Base-by-base conservation (phyloP, 441 rosid genomes). In the Arabidopsis hybrid region DNA sequence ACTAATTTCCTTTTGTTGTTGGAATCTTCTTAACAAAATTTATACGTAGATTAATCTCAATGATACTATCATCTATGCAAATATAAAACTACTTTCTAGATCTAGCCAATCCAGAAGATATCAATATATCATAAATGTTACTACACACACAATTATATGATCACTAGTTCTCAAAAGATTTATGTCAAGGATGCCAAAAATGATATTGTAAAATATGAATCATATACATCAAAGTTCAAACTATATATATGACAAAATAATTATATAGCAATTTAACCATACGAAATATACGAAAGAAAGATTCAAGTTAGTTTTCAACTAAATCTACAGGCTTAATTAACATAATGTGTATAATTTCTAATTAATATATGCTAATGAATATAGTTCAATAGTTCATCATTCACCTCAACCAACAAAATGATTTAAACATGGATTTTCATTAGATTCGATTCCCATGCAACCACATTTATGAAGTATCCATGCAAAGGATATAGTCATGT, bases 41-140 rank as follows among this genome's bases (percentile, higher is more conserved):
- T 32, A n/a, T 8, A 34, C 4, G 7, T 56, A 56, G 10, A n/a
- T n/a, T 3, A 32, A 32, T 56, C 21, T 4, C 21, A 43, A n/a
- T 56, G 60, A 56, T 56, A 8, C 60, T 3, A 32, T 32, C 60
- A 32, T 56, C 60, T 56, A 56, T 32, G 9, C 39, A 32, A 32
- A 32, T 31, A n/a, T 13, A 13, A 31, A 31, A 1, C 16, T 31
- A 31, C 10, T 32, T 55, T 32, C 9, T n/a, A 56, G 21, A 26
- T 26, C 29, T 14, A 4, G 29, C 29, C 29, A 31, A 31, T 55
- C 32, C 11, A 7, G 4, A 55, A 31, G 0, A n/a, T n/a, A n/a
- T n/a, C n/a, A n/a, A n/a, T n/a, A 53, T 17, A 9, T 50, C 32
- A 51, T 21, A 51, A 8, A 21, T 13, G 10, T 47, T 14, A 7